Conservation (phyloP, 441 rosid species). For the Arabidopsis lyrata region DNA sequence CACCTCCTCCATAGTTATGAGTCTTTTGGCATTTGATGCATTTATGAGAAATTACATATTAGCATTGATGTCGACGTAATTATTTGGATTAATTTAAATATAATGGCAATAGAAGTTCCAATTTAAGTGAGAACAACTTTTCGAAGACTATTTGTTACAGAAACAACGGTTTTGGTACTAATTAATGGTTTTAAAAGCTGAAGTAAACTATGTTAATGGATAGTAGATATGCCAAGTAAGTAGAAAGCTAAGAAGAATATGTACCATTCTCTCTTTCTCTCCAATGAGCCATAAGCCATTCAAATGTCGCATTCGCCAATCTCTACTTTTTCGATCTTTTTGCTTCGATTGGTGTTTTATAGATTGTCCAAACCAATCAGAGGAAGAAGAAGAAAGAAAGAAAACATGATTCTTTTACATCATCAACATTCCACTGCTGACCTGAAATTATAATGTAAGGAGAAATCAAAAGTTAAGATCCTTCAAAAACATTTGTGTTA, state of each 20-base stretch:
- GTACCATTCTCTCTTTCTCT: constrained; percentile 17
- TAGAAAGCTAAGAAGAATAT: constrained; percentile 30
- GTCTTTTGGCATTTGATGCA: constrained; percentile 8
- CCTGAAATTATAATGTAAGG: constrained; percentile 24
- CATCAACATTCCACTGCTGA: constrained; percentile 40
- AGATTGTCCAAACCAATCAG: constrained; percentile 36
- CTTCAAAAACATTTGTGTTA: constrained; percentile 4
- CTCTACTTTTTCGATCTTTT: constrained; percentile 30
- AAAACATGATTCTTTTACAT: constrained; percentile 32
- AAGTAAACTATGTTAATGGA: constrained; percentile 21
- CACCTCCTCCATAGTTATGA: constrained; percentile 1
- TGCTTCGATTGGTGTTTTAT: constrained; percentile 35
- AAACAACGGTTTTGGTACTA: constrained; percentile 18
- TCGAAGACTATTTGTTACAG: constrained; percentile 16
- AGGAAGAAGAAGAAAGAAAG: constrained; percentile 8
- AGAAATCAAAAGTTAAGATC: constrained; percentile 23
- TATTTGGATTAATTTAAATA: constrained; percentile 2
- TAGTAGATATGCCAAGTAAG: constrained; percentile 22
- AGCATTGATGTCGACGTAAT: constrained; percentile 12
- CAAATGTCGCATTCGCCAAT: constrained; percentile 27
- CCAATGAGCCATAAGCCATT: constrained; percentile 30
- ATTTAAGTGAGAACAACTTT: constrained; percentile 13
- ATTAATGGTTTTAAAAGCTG: constrained; percentile 13
- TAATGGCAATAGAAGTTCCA: constrained; percentile 12
- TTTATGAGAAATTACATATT: neutral